Evolutionary conservation across 2,329 filamentous ascomycete species (phyloP).

Genomic region (Teratosphaeria viscida): DNA sequence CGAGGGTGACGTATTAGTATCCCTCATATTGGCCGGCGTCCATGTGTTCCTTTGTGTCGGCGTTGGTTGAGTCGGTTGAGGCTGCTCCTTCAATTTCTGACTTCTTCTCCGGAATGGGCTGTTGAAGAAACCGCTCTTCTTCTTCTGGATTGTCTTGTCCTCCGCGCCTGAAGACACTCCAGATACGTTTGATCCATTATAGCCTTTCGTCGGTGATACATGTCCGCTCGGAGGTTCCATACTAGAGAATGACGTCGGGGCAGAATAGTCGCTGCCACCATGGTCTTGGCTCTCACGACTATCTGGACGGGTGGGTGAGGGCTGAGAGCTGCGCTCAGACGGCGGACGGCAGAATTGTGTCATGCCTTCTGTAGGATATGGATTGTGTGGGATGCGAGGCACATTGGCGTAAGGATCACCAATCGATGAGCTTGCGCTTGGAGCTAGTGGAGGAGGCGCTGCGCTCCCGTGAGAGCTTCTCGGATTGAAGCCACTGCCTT

Average conservation of each 20-base stretch:
- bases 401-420: conserved; percentile 52
- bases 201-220: conserved; percentile 59
- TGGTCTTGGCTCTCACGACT: conserved; percentile 66
- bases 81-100: conserved; percentile 62
- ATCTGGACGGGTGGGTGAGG: conserved; percentile 60
- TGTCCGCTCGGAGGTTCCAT: conserved; percentile 67
- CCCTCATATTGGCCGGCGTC: conserved; percentile 33
- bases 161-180: conserved; percentile 33
- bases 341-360: conserved; percentile 82
- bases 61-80: conserved; percentile 38
- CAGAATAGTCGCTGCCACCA: conserved; percentile 66
- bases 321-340: conserved; percentile 59
- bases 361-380: conserved; percentile 92
- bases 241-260: conserved; percentile 80
- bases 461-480: conserved; percentile 4
- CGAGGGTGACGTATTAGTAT: conserved; percentile 33
- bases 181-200: conserved; percentile 26
- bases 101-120: conserved; percentile 79
- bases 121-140: conserved; percentile 80
- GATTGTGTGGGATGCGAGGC: conserved; percentile 71
- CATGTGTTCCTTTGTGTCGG: conserved; percentile 43
- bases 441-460: conserved; percentile 12
- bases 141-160: conserved; percentile 58
- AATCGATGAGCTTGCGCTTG: conserved; percentile 12
- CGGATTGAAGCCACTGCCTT: conserved; percentile 13